phyloP scores from a whole-genome alignment of 2,329 filamentous ascomycete species.

The Fusarium verrucosum region DNA sequence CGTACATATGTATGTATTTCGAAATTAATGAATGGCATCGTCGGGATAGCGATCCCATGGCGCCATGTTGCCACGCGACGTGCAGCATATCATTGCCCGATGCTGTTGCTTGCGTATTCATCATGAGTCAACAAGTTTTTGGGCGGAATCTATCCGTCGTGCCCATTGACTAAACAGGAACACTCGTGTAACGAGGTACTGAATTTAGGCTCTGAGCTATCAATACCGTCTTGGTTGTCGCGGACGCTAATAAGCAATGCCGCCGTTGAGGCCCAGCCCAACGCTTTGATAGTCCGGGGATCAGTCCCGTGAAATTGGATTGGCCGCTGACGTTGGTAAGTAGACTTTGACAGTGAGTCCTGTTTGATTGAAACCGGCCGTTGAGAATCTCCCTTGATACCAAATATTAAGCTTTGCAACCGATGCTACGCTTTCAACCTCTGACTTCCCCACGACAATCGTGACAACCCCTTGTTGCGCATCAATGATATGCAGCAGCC shows the following conservation, averaged over 20 bases:
- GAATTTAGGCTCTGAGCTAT: constrained; percentile 12
- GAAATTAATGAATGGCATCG: background rate
- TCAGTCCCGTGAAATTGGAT: constrained; percentile 32
- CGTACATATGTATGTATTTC: background rate
- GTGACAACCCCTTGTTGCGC: constrained; percentile 32
- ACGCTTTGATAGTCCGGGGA: constrained; percentile 28
- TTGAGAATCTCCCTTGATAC: background rate
- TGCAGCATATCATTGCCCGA: constrained; percentile 14
- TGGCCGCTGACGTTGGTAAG: background rate
- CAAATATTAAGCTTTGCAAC: constrained; percentile 2
- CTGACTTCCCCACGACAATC: constrained; percentile 36
- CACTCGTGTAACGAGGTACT: background rate
- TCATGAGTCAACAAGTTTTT: background rate
- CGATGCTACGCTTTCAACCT: constrained; percentile 16
- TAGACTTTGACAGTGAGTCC: background rate
- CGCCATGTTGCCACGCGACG: constrained; percentile 2
- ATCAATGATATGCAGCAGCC: constrained; percentile 43
- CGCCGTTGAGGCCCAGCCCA: constrained; percentile 8
- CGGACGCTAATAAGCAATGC: constrained; percentile 34
- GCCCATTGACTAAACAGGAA: background rate
- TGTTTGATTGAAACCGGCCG: constrained; percentile 9
- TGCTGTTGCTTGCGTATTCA: constrained; percentile 5
- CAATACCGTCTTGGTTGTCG: constrained; percentile 4
- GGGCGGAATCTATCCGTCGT: background rate
- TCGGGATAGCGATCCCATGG: background rate